phyloP scores from a whole-genome alignment of 2,329 filamentous ascomycete genomes.

The Aspergillus fructus region DNA sequence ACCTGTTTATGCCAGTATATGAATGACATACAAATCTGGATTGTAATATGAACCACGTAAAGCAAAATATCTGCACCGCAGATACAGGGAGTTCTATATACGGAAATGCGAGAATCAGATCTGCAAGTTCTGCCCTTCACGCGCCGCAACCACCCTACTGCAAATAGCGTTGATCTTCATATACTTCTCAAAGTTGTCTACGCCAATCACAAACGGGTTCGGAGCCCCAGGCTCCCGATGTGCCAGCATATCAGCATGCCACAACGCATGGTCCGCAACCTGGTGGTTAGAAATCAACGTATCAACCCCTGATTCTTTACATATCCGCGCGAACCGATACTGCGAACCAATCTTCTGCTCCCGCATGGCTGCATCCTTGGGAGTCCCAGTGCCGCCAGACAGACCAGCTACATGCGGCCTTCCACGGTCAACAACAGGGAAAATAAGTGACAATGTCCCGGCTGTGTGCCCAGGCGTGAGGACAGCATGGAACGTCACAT shows the following conservation, averaged over 20 bases:
- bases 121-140: background rate
- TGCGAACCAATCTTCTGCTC: background rate
- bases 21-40: too few species aligned
- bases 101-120: background rate
- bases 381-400: background rate
- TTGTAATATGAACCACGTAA: too few species aligned
- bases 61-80: too few species aligned
- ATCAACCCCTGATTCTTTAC: background rate
- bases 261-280: background rate
- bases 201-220: background rate
- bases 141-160: background rate
- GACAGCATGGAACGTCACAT: background rate
- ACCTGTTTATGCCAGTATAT: background rate
- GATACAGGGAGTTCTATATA: too few species aligned
- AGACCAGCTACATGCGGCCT: background rate
- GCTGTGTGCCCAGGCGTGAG: background rate
- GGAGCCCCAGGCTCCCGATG: background rate
- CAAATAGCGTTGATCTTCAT: background rate
- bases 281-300: background rate
- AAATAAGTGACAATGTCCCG: background rate
- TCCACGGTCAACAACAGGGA: background rate
- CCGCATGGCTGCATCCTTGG: background rate
- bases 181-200: background rate
- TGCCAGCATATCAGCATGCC: background rate
- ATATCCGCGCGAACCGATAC: background rate